Percentiles rank a stretch among this genome's conserved stretches.
phyloP scores from a whole-genome alignment of 768 basidiomycete genomes.

The Cystofilobasidium macerans region DNA sequence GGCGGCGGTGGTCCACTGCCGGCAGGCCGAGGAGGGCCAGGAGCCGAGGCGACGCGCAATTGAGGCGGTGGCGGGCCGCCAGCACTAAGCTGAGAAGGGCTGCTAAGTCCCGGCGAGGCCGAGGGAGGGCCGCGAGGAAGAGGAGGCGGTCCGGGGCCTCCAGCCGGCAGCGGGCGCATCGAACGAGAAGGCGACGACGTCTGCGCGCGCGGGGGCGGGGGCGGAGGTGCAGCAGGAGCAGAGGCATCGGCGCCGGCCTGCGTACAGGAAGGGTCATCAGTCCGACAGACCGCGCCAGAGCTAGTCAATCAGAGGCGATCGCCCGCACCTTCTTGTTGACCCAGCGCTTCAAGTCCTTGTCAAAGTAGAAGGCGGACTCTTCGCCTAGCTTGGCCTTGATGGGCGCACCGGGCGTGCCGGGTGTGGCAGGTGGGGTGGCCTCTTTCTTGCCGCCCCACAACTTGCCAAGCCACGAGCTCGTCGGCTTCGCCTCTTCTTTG shows the following conservation, averaged over 20 bases:
- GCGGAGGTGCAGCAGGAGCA: slow-evolving; percentile 47
- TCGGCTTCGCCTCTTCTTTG: slow-evolving; percentile 25
- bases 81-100: slow-evolving; percentile 42
- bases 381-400: slow-evolving; percentile 88
- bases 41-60: slow-evolving; percentile 34
- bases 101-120: slow-evolving; percentile 29
- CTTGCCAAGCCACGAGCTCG: slow-evolving; percentile 57
- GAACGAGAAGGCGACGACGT: slow-evolving; percentile 11
- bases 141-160: not conserved
- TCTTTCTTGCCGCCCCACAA: slow-evolving; percentile 55
- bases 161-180: slow-evolving; percentile 27
- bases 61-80: slow-evolving; percentile 47
- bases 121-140: slow-evolving; percentile 35
- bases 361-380: slow-evolving; percentile 79
- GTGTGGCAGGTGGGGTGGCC: slow-evolving; percentile 28
- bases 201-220: slow-evolving; percentile 68
- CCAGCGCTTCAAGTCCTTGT: slow-evolving; percentile 91
- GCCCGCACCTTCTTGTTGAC: slow-evolving; percentile 74
- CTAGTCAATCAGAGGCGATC: too few species aligned
- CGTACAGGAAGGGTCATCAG: slow-evolving; percentile 19
- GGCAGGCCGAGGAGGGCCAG: slow-evolving; percentile 47
- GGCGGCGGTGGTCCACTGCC: slow-evolving; percentile 56
- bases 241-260: slow-evolving; percentile 51
- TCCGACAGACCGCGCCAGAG: too few species aligned
- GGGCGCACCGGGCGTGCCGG: slow-evolving; percentile 47